phyloP scores from a whole-genome alignment of 2,329 filamentous ascomycete species.

The Ceratocystis harringtonii region DNA sequence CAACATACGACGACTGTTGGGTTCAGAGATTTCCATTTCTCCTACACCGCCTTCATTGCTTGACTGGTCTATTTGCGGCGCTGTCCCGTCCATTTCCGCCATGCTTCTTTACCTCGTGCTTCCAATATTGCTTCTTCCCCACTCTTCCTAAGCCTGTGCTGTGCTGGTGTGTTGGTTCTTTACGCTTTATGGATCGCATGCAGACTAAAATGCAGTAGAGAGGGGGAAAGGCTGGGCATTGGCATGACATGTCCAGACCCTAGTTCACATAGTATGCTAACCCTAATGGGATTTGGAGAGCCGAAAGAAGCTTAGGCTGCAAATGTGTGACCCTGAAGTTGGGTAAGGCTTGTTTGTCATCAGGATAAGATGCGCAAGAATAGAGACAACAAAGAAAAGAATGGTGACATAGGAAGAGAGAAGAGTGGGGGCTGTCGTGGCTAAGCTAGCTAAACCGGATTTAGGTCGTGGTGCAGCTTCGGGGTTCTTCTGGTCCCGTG shows the following conservation, averaged over 20 bases:
- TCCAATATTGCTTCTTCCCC: not conserved
- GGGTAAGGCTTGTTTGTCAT: too few species aligned
- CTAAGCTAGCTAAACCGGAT: not conserved
- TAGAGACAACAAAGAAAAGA: too few species aligned
- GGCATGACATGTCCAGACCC: not conserved
- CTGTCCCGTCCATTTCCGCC: not conserved
- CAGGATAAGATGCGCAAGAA: too few species aligned
- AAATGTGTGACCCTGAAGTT: not conserved
- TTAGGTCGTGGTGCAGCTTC: not conserved
- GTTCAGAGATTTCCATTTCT: not conserved
- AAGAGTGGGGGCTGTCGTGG: not conserved
- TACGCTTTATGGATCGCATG: not conserved
- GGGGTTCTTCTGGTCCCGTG: not conserved
- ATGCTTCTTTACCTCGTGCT: not conserved
- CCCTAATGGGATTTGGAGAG: not conserved
- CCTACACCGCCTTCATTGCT: not conserved
- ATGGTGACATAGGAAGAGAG: too few species aligned
- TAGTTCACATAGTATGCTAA: not conserved
- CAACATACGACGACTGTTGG: not conserved
- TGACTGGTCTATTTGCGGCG: not conserved
- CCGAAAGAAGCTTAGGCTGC: not conserved
- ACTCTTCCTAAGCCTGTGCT: not conserved
- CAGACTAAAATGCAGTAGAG: not conserved
- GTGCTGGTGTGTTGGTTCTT: not conserved
- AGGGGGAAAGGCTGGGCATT: not conserved